Conservation (phyloP, 495 filamentous ascomycete genomes). For the Pyrenula massariospora region DNA sequence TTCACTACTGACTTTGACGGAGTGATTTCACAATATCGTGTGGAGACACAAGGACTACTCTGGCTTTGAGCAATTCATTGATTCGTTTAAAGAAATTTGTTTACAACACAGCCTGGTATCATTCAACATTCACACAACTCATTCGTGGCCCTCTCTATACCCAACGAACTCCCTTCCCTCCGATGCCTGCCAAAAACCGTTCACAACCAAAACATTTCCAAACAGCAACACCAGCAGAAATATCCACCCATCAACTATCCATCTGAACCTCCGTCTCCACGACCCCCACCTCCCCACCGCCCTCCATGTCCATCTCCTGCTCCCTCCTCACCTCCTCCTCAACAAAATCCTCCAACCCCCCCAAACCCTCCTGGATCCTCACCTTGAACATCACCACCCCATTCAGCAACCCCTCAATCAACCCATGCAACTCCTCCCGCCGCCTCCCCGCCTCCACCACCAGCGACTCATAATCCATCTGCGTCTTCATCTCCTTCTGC, state of each 20-base stretch:
- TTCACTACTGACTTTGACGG: too few species aligned
- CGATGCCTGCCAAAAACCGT: too few species aligned
- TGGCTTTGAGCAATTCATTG: too few species aligned
- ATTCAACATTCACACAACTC: not conserved
- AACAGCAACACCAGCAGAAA: too few species aligned
- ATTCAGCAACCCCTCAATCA: slow-evolving; percentile 90
- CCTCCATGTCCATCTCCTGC: slow-evolving; percentile 24
- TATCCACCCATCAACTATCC: not conserved
- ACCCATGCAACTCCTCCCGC: slow-evolving; percentile 89
- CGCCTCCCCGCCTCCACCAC: slow-evolving; percentile 86
- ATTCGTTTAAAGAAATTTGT: not conserved
- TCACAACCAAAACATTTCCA: too few species aligned
- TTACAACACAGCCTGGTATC: too few species aligned
- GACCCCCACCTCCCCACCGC: slow-evolving; percentile 26
- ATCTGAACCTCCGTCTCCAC: slow-evolving; percentile 20
- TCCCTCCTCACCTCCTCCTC: slow-evolving; percentile 85
- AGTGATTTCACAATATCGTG: too few species aligned
- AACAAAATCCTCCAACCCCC: slow-evolving; percentile 87
- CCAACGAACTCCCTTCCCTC: not conserved
- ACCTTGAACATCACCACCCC: slow-evolving; percentile 98
- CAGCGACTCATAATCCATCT: slow-evolving; percentile 82
- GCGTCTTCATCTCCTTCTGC: slow-evolving; percentile 94
- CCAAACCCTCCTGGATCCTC: slow-evolving; percentile 81
- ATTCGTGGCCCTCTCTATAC: not conserved
- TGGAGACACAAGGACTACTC: too few species aligned